Base-by-base conservation (phyloP, 768 basidiomycete genomes). In the Auricularia auricula-judae region DNA sequence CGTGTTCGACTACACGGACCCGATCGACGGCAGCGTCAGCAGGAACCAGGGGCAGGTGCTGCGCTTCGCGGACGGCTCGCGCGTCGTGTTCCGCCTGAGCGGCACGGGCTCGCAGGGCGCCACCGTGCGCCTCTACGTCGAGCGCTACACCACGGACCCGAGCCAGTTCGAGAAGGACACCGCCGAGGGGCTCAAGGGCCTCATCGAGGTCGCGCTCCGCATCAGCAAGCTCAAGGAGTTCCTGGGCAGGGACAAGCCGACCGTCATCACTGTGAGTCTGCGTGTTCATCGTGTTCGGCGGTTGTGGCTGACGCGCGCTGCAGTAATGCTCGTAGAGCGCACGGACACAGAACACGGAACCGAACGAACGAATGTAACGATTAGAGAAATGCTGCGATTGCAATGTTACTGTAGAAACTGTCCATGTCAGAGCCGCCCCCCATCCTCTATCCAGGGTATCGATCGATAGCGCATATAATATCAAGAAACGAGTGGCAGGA, bases 31-130 rank as follows among this genome's bases (percentile, higher is more conserved):
- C 63, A 92, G 90, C 56, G 83, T 98, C 67, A 93, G 91, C 68
- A 86, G 87, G 76, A 98, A 98, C 75, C 97, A 99, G 73, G 97
- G 97, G 1, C 90, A 98, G 70, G 89, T 95, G 73, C 86, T 98
- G 73, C 83, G 83, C 62, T 99, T 99, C 77, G 76, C 79, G 36
- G 97, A 98, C 73, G 97, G 96, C 5, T 91, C 89, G 58, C 83
- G 97, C 43, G 90, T 99, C 65, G 92, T 98, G 63, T 98, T 97
- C 84, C 85, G 97, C 65, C 80, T 99, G 63, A 94, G 91, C 67
- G 97, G 97, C 65, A 99, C 97, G 0, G 97, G 97, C 16, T 93
- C 91, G 67, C 87, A 91, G 62, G 97, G 97, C 56, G 97, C 97
- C 29, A 99, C 97, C 12, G 93, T 98, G 63, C 81, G 97, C 67